These are phyloP conservation scores for Hamamelis virginiana DNA, from an alignment of 164 flowering plant species.

Conservation along the genomic window DNA sequence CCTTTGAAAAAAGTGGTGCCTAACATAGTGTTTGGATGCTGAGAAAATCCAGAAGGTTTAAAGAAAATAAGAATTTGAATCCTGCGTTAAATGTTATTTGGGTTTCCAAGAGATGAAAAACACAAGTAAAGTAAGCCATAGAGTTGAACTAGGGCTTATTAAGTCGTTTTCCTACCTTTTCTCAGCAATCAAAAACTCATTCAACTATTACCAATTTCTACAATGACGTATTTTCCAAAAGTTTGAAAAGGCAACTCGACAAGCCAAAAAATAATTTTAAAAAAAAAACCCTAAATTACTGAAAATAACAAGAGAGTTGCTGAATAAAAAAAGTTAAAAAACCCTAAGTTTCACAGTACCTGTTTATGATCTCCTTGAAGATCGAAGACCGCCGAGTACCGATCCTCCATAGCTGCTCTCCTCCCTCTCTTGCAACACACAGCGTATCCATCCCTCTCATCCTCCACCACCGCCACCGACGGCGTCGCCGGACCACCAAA, in stretches of 20 bases:
- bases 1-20: too few species aligned
- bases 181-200: background rate
- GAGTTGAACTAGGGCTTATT: too few species aligned
- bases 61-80: too few species aligned
- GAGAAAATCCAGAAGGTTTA: too few species aligned
- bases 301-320: background rate
- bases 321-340: conserved; percentile 1
- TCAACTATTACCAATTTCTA: too few species aligned
- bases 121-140: too few species aligned
- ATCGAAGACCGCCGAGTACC: conserved; percentile 57
- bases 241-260: too few species aligned
- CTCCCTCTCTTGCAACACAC: conserved; percentile 84
- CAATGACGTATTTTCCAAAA: too few species aligned
- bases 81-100: too few species aligned
- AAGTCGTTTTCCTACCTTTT: background rate
- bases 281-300: conserved; percentile 1
- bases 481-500: conserved; percentile 24
- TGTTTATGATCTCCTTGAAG: conserved; percentile 65
- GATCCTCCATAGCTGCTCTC: conserved; percentile 82
- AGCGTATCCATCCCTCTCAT: conserved; percentile 54
- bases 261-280: background rate
- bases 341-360: conserved; percentile 34
- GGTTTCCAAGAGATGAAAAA: too few species aligned
- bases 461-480: conserved; percentile 34
- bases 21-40: too few species aligned